Evolutionary conservation across 176 grass and related monocot genomes (phyloP).

Genomic region (Saccharum spontaneum): DNA sequence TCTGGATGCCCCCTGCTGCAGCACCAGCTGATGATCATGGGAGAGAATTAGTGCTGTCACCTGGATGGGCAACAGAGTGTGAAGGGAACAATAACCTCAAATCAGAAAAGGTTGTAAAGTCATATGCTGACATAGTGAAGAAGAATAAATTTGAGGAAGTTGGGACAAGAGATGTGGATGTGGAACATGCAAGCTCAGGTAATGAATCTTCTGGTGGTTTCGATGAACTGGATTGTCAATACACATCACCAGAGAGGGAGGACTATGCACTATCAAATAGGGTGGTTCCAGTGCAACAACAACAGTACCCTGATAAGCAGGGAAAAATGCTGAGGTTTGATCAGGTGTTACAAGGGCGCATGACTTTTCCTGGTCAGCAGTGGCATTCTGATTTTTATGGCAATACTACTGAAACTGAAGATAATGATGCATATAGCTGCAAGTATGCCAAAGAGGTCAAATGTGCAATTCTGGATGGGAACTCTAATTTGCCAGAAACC

Average conservation of each 20-base stretch:
- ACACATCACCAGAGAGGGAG: no score
- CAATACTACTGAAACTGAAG: conserved; percentile 3
- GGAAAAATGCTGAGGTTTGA: no score
- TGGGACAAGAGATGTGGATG: conserved; percentile 8
- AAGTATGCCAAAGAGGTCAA: conserved; percentile 17
- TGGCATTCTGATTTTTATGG: no score
- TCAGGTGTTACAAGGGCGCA: no score
- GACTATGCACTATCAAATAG: no score
- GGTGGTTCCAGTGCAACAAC: no score
- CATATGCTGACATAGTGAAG: conserved; percentile 49
- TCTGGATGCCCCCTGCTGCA: conserved; percentile 40
- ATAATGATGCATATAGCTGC: conserved; percentile 5
- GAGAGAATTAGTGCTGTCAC: background rate
- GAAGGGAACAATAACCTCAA: conserved; percentile 8
- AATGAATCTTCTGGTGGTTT: no score
- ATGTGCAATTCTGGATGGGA: conserved; percentile 28
- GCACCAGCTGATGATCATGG: conserved; percentile 14
- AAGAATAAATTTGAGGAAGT: conserved; percentile 24
- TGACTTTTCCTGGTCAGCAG: no score
- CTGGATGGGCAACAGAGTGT: conserved; percentile 11
- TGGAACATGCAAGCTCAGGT: background rate
- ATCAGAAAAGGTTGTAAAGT: conserved; percentile 31
- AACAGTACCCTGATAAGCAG: no score
- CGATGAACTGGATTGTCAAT: no score
- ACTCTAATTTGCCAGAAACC: conserved; percentile 44